Percentiles rank a stretch among this genome's conserved stretches.
Conservation (phyloP, 257 asterid genomes). For the Gynochthodes officinalis region DNA sequence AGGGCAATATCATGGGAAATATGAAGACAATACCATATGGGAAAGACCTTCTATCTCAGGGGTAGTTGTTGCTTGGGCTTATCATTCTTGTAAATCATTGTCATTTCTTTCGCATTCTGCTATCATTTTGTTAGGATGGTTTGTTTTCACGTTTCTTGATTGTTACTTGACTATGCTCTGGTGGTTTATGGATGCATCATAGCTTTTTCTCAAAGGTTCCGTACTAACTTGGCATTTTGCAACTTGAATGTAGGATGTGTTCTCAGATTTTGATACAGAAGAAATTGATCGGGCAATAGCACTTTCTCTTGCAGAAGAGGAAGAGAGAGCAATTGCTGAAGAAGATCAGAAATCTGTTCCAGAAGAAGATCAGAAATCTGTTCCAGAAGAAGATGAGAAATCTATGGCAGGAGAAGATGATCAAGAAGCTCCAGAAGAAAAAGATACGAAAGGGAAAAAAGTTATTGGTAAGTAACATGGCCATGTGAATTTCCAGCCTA, state of each 20-base stretch:
- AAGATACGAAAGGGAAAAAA: slow-evolving; percentile 73
- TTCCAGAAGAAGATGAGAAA: neutral
- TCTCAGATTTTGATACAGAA: slow-evolving; percentile 79
- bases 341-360: slow-evolving; percentile 9
- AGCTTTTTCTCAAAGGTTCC: neutral
- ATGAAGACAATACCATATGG: slow-evolving; percentile 56
- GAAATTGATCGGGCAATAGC: slow-evolving; percentile 90
- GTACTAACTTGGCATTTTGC: slow-evolving; percentile 17
- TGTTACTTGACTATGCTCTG: slow-evolving; percentile 6
- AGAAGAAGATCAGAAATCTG: slow-evolving; percentile 10
- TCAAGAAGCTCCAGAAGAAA: slow-evolving; percentile 20
- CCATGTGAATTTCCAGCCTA: slow-evolving; percentile 15
- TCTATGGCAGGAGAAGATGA: neutral
- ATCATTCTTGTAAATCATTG: neutral
- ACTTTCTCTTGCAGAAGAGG: slow-evolving; percentile 65
- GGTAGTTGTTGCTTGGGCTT: slow-evolving; percentile 36
- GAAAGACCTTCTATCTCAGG: slow-evolving; percentile 56
- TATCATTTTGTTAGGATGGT: neutral
- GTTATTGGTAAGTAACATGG: slow-evolving; percentile 56
- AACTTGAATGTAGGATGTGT: slow-evolving; percentile 50
- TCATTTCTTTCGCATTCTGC: neutral
- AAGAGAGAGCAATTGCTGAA: slow-evolving; percentile 18
- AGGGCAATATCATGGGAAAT: slow-evolving; percentile 77
- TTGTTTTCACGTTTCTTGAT: neutral
- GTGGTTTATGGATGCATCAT: neutral